phyloP scores from a whole-genome alignment of 192 early-diverging fungal species.

The Lobosporangium transversale region DNA sequence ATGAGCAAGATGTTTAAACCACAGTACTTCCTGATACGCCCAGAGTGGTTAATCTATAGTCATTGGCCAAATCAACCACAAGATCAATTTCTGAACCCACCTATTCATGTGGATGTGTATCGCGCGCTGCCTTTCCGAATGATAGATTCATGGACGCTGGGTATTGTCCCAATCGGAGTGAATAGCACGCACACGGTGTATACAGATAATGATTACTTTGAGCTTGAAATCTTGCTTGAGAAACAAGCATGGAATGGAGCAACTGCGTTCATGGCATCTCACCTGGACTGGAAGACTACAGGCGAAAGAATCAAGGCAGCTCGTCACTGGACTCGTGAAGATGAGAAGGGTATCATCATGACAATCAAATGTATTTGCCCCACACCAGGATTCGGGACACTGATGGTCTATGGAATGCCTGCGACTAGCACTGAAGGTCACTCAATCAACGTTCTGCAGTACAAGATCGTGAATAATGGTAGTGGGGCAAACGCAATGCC shows the following conservation, averaged over 20 bases:
- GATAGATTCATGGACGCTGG: conserved; percentile 8
- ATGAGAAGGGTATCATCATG: conserved; percentile 17
- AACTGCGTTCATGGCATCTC: background rate
- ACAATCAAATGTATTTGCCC: conserved; percentile 25
- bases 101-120: conserved; percentile 29
- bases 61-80: conserved; percentile 56
- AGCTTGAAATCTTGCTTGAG: conserved; percentile 18
- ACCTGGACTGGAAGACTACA: conserved; percentile 13
- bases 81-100: conserved; percentile 59
- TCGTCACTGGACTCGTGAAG: conserved; percentile 24
- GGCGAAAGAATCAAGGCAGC: background rate
- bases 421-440: background rate
- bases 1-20: conserved; percentile 49
- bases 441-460: background rate
- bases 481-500: conserved; percentile 20
- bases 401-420: background rate
- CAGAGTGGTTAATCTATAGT: conserved; percentile 58
- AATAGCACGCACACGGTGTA: conserved; percentile 3
- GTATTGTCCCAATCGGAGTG: background rate
- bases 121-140: conserved; percentile 2
- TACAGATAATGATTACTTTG: conserved; percentile 34
- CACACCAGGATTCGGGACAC: conserved; percentile 6
- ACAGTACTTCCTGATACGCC: conserved; percentile 59
- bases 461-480: conserved; percentile 28
- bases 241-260: conserved; percentile 7